Evolutionary conservation across 345 rosid genomes (phyloP), one percentile per base, ranked within the genome.

Genomic region (Geranium rotundifolium): DNA sequence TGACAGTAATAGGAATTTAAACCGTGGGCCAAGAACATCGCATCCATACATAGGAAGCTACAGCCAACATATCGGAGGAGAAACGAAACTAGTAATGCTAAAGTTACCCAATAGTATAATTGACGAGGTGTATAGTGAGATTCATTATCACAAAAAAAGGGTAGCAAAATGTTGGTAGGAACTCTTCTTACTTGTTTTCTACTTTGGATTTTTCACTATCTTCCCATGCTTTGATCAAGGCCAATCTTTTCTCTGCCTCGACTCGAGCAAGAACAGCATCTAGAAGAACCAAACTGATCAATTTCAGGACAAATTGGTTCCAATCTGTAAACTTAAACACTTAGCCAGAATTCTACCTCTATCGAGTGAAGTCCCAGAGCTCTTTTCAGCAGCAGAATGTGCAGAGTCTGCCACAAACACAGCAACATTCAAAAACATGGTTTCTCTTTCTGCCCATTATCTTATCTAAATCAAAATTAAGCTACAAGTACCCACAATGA

Each of bases 181-280:
- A n/a, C n/a, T n/a, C 7, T 27, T 56, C 86, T 72, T 82, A 89
- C 98, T 78, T 84, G 85, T 81, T 85, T 39, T 89, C 90, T 10
- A 78, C 76, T 79, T 85, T 91, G 29, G 89, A 88, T 72, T 89
- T 86, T 63, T 87, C 91, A 61, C 80, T 86, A 72, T 86, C 96
- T 63, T 85, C 87, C 96, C 98, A 91, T 62, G 92, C 96, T 67
- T 76, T 76, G 56, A 86, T 68, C 59, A 86, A 78, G 19, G 96
- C 85, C 69, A 63, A 64, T 57, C 73, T 81, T 72, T 88, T 86
- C 70, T 91, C 89, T 9, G 73, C 69, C 69, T 74, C 89, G 50
- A 86, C 69, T 65, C 71, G 65, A 54, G 78, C 80, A 70, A 88
- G 76, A 12, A 64, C 79, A 34, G 65, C 34, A 57, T 76, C 91